A percentile compares a stretch with the other conserved stretches of the same genome.
Evolutionary conservation across 257 asterid genomes (phyloP).

Genomic region (Nemophila menziesii): DNA sequence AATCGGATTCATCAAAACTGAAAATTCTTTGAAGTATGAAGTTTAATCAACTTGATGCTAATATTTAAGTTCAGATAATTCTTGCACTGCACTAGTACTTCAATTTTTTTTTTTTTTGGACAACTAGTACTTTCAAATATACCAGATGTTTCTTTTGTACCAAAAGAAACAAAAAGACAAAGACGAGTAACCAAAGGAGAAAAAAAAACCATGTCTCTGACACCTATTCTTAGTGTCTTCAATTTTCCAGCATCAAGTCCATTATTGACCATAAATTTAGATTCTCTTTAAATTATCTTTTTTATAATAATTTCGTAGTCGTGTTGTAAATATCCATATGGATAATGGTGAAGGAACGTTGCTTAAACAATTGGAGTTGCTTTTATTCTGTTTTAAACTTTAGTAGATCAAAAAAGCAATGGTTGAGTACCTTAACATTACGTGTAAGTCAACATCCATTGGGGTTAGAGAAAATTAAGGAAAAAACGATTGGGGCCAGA

Average conservation of each 20-base stretch:
- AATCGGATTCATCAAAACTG: constrained; percentile 39
- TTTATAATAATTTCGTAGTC: not conserved
- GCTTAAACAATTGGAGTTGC: constrained; percentile 34
- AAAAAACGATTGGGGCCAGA: no score
- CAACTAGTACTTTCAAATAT: no score
- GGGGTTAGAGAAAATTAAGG: no score
- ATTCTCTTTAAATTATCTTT: constrained; percentile 2
- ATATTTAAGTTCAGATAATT: constrained; percentile 1
- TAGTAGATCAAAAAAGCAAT: constrained; percentile 21
- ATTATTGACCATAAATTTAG: constrained; percentile 16
- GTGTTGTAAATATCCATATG: not conserved
- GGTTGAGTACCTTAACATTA: constrained; percentile 15
- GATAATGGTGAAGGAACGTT: constrained; percentile 14
- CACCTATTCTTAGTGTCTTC: constrained; percentile 6
- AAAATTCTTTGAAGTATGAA: constrained; percentile 19
- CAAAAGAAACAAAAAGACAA: constrained; percentile 21
- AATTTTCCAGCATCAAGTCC: constrained; percentile 17
- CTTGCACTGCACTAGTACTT: constrained; percentile 1
- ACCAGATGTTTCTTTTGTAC: constrained; percentile 22
- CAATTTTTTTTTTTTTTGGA: no score
- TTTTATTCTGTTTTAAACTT: constrained; percentile 12
- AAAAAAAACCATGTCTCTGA: constrained; percentile 6
- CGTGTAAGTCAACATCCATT: constrained; percentile 43
- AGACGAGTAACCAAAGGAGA: constrained; percentile 8
- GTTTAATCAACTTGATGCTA: constrained; percentile 13